Evolutionary conservation across 139 green algal species (phyloP).

Genomic region (Haematococcus lacustris): DNA sequence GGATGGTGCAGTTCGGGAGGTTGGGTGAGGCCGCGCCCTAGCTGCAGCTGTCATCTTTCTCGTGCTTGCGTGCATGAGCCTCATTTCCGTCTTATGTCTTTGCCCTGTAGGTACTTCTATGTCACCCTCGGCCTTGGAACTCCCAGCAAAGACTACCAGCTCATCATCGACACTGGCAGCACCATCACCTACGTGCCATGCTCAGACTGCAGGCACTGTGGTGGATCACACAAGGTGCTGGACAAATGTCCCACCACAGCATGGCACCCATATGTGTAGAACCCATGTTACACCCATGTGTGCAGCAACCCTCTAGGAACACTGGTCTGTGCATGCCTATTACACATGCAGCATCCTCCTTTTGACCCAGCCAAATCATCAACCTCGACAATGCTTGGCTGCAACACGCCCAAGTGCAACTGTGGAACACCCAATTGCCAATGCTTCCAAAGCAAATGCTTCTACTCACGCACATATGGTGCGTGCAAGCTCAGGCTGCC

Average conservation of each 20-base stretch:
- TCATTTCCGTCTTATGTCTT: background rate
- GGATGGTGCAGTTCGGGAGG: slow-evolving; percentile 61
- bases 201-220: slow-evolving; percentile 49
- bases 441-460: slow-evolving; percentile 59
- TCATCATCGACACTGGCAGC: slow-evolving; percentile 95
- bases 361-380: slow-evolving; percentile 60
- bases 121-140: slow-evolving; percentile 72
- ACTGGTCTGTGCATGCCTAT: background rate
- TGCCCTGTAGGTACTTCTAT: slow-evolving; percentile 81
- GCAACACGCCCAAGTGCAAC: slow-evolving; percentile 48
- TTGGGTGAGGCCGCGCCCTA: slow-evolving; percentile 39
- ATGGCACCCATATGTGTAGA: background rate
- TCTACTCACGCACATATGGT: slow-evolving; percentile 77
- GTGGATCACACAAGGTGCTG: background rate
- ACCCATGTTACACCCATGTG: background rate
- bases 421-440: slow-evolving; percentile 64
- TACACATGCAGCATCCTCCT: slow-evolving; percentile 53
- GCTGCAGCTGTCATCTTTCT: background rate
- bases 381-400: slow-evolving; percentile 51
- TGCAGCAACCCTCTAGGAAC: background rate
- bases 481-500: slow-evolving; percentile 12
- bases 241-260: background rate
- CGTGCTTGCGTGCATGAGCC: background rate
- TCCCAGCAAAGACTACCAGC: slow-evolving; percentile 59
- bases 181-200: slow-evolving; percentile 94